Base-by-base conservation (phyloP, 2,329 filamentous ascomycete genomes). In the Pseudogymnoascus sp. region DNA sequence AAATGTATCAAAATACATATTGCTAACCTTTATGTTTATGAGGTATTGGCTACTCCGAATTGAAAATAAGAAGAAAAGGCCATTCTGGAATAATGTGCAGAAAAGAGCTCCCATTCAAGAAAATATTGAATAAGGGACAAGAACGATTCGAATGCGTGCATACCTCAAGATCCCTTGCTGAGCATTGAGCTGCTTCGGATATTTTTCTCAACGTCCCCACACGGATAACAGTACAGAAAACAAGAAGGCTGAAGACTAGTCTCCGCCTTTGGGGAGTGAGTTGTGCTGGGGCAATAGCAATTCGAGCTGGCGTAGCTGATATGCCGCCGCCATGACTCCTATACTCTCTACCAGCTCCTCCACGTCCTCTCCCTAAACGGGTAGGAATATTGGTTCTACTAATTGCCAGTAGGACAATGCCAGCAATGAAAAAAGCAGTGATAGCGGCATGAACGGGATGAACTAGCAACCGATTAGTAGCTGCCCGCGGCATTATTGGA, bases 161-260 rank as follows among this genome's bases (percentile, higher is more conserved):
- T 64, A 64, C 62, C 62, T 64, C 62, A 14, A 64, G 16, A 31
- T 44, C 62, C 7, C 34, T 25, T 5, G 12, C 28, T 46, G 62
- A 46, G 40, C 62, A 64, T 46, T 62, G 50, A 1, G 18, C 36
- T 11, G 56, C 28, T 50, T 44, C 28, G 8, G 38, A 37, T 42
- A 64, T 62, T 36, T 53, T 31, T 18, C 59, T 38, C 37, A 62
- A 62, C n/a, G 34, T 42, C 12, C 25, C 59, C 28, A 64, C 44
- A 12, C 62, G 56, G n/a, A 62, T 23, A 62, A 34, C 59, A 18
- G 44, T 28, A 38, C 62, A 42, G 12, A 38, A 7, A n/a, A 50
- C 44, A 21, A 64, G 28, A 42, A 31, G 25, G 36, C n/a, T 31
- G 36, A 61, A 42, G 37, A 44, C 40, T 16, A 28, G 37, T 10